Evolutionary conservation across 1,284 basidiomycete species (phyloP).

Genomic region (Vanrija pseudolonga): DNA sequence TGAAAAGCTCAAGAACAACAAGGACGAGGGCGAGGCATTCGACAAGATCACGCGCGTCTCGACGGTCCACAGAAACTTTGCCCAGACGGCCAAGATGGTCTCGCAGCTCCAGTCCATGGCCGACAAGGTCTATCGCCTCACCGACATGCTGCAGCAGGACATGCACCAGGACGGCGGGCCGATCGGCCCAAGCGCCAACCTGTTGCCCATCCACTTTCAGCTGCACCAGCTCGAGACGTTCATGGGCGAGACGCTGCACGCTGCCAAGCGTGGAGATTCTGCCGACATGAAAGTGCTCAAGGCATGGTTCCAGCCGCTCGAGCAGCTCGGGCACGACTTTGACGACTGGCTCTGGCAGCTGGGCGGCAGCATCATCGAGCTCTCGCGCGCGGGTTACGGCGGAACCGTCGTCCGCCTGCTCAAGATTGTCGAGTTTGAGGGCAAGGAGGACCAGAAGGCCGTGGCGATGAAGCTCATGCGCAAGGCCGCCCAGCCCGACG

Average conservation of each 20-base stretch:
- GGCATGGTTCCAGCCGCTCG: slow-evolving; percentile 84
- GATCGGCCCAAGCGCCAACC: slow-evolving; percentile 76
- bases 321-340: slow-evolving; percentile 74
- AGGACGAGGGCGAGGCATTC: slow-evolving; percentile 55
- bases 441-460: slow-evolving; percentile 90
- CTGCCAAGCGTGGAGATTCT: slow-evolving; percentile 75
- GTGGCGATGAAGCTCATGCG: slow-evolving; percentile 90
- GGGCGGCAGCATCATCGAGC: slow-evolving; percentile 70
- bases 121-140: slow-evolving; percentile 71
- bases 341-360: slow-evolving; percentile 82
- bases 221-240: slow-evolving; percentile 86
- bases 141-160: slow-evolving; percentile 72
- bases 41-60: slow-evolving; percentile 92
- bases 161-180: slow-evolving; percentile 59
- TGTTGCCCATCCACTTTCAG: slow-evolving; percentile 86
- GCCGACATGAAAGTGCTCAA: slow-evolving; percentile 60
- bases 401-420: slow-evolving; percentile 85
- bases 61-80: slow-evolving; percentile 90
- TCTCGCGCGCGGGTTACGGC: slow-evolving; percentile 73
- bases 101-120: slow-evolving; percentile 87
- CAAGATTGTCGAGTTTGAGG: slow-evolving; percentile 93
- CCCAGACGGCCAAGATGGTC: slow-evolving; percentile 92
- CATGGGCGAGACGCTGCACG: slow-evolving; percentile 86
- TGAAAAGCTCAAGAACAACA: slow-evolving; percentile 62
- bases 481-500: slow-evolving; percentile 82